Evolutionary conservation across 306 rosid species (phyloP), one percentile per base, ranked within the genome.

Genomic region (Gastrolobium villosum): DNA sequence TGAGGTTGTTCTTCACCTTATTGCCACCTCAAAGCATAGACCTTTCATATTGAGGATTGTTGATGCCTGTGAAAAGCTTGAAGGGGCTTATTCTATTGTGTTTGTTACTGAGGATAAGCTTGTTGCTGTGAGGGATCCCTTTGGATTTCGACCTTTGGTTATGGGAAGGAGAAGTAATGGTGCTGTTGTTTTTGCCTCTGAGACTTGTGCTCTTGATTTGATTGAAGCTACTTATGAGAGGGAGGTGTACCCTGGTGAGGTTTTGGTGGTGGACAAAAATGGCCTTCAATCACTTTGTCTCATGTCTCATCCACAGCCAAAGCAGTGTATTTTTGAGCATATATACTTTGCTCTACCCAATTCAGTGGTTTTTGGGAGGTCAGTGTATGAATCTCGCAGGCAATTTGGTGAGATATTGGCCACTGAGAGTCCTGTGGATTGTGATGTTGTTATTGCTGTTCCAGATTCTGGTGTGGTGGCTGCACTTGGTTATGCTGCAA

Each of bases 401-500:
- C 77, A 56, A 39, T 96, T 96, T 52, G 99, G 99, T 4, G 97
- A 93, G 82, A 90, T 96, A 2, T 81, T 96, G 0, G 99, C 99
- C 3, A 85, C 96, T 0, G 98, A 91, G 65, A 86, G 93, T 46
- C 97, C 97, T 0, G 98, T 91, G 7, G 98, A 93, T 26, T 93
- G 98, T 79, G 99, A 96, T 83, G 96, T 96, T 59, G 99, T 96
- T 44, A 93, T 96, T 5, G 94, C 98, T 0, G 99, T 93, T 50
- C 99, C 98, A 4, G 99, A 96, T 81, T 96, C 98, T 0, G 99
- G 99, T 9, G 94, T 93, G 4, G 98, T 96, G 10, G 98, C 99
- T 46, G 99, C 99, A 0, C 96, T 91, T 37, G 99, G 99, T 6
- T 96, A 93, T 84, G 98, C 99, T 41, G 97, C 90, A 0, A 93